Conservation (phyloP, 306 rosid species). For the Chamaecrista fasciculata region DNA sequence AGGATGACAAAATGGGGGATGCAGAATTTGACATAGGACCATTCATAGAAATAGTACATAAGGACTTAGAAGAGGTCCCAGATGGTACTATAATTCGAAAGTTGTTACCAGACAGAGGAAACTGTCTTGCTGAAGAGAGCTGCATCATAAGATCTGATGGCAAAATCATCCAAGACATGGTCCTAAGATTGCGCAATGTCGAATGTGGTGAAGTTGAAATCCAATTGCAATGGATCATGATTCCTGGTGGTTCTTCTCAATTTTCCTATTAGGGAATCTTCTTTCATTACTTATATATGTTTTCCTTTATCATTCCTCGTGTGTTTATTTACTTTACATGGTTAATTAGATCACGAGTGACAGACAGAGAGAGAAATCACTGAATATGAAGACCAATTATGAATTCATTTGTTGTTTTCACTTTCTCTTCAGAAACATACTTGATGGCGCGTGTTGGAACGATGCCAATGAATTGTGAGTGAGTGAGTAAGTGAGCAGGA, state of each 20-base stretch:
- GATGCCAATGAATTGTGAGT: too few relatives aligned
- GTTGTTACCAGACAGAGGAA: conserved; percentile 53
- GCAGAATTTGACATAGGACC: conserved; percentile 62
- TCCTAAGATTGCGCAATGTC: conserved; percentile 73
- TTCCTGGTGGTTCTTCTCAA: conserved; percentile 56
- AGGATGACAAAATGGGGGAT: conserved; percentile 94
- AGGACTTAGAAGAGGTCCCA: conserved; percentile 46
- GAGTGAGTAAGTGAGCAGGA: too few relatives aligned
- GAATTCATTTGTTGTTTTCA: too few relatives aligned
- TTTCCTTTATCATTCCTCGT: too few relatives aligned
- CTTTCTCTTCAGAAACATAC: too few relatives aligned
- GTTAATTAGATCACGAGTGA: too few relatives aligned
- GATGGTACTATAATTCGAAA: conserved; percentile 56
- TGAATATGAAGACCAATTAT: too few relatives aligned
- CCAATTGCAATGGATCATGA: conserved; percentile 79
- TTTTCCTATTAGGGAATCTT: not conserved
- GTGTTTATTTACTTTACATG: too few relatives aligned
- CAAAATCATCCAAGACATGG: conserved; percentile 62
- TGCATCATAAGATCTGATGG: conserved; percentile 43
- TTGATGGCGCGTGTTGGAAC: too few relatives aligned
- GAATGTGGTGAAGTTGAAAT: conserved; percentile 88
- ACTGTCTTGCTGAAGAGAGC: conserved; percentile 80
- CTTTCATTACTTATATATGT: too few relatives aligned
- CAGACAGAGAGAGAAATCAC: too few relatives aligned
- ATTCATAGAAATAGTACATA: conserved; percentile 59